Percentiles rank a stretch among this genome's conserved stretches.
These are phyloP conservation scores for Lipomyces spencermartinsiae DNA, from an alignment of 805 yeast species.

Conservation along the genomic window DNA sequence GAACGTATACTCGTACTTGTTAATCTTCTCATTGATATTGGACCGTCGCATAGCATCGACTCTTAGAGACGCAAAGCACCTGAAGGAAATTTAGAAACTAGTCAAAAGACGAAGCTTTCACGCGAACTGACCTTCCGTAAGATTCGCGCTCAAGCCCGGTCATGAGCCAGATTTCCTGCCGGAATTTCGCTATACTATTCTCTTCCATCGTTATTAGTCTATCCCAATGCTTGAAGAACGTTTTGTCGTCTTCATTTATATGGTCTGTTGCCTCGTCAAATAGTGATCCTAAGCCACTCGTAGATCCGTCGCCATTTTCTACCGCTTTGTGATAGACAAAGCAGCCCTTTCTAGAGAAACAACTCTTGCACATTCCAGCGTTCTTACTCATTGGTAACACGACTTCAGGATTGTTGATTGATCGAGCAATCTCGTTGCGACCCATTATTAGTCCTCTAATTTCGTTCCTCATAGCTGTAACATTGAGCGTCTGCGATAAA, in stretches of 20 bases:
- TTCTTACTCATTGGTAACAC: conserved; percentile 23
- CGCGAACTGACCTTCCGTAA: conserved; percentile 53
- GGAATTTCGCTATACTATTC: conserved; percentile 56
- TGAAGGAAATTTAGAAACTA: conserved; percentile 23
- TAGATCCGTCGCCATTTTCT: conserved; percentile 63
- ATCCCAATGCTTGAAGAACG: conserved; percentile 78
- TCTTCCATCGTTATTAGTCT: conserved; percentile 75
- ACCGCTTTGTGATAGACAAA: conserved; percentile 54
- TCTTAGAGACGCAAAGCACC: conserved; percentile 56
- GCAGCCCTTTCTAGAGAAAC: conserved; percentile 42
- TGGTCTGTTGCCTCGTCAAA: conserved; percentile 61
- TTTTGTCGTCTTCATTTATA: conserved; percentile 54
- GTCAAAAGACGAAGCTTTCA: not conserved
- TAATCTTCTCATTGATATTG: conserved; percentile 9
- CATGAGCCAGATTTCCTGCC: conserved; percentile 73
- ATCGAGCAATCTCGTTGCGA: conserved; percentile 71
- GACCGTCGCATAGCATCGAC: conserved; percentile 40
- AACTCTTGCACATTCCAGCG: conserved; percentile 38
- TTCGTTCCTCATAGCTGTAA: conserved; percentile 61
- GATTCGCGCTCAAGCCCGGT: conserved; percentile 65
- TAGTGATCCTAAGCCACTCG: conserved; percentile 60
- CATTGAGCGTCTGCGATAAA: conserved; percentile 58
- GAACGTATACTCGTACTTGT: conserved; percentile 19
- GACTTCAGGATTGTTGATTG: conserved; percentile 51
- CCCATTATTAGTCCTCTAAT: conserved; percentile 70